Conservation (phyloP, 2,329 filamentous ascomycete species). For the Aspergillus pseudoglaucus region DNA sequence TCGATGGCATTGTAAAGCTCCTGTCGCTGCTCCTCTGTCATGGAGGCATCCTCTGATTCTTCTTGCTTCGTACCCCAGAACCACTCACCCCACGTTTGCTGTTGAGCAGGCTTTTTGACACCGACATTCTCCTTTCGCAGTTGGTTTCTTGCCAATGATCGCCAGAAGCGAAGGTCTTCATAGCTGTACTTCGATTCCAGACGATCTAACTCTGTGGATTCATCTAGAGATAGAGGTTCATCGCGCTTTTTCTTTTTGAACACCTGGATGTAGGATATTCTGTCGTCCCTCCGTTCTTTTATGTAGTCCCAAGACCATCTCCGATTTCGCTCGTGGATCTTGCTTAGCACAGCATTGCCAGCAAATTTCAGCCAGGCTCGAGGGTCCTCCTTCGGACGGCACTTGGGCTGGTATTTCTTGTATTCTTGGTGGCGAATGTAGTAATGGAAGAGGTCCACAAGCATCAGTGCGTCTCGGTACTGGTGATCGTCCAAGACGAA, state of each 20-base stretch:
- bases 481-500: constrained; percentile 97
- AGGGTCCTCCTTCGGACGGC: constrained; percentile 78
- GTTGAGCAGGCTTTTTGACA: constrained; percentile 64
- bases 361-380: constrained; percentile 90
- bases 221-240: constrained; percentile 59
- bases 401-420: constrained; percentile 83
- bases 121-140: constrained; percentile 91
- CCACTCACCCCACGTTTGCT: constrained; percentile 88
- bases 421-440: constrained; percentile 98
- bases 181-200: constrained; percentile 87
- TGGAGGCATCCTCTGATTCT: constrained; percentile 70
- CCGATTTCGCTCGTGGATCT: constrained; percentile 90
- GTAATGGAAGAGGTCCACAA: constrained; percentile 97
- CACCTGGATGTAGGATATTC: constrained; percentile 78
- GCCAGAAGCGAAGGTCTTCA: constrained; percentile 95
- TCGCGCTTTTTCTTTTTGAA: constrained; percentile 92
- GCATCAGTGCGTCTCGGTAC: constrained; percentile 95
- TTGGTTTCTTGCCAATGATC: constrained; percentile 87
- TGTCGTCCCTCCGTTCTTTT: constrained; percentile 83
- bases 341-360: constrained; percentile 77
- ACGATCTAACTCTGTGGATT: constrained; percentile 63
- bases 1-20: constrained; percentile 97
- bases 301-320: constrained; percentile 97
- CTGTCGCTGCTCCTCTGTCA: constrained; percentile 92
- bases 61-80: constrained; percentile 77